Percentiles rank a stretch among this genome's conserved stretches.
Evolutionary conservation across 805 yeast genomes (phyloP).

Genomic region (Cyberlindnera japonica): DNA sequence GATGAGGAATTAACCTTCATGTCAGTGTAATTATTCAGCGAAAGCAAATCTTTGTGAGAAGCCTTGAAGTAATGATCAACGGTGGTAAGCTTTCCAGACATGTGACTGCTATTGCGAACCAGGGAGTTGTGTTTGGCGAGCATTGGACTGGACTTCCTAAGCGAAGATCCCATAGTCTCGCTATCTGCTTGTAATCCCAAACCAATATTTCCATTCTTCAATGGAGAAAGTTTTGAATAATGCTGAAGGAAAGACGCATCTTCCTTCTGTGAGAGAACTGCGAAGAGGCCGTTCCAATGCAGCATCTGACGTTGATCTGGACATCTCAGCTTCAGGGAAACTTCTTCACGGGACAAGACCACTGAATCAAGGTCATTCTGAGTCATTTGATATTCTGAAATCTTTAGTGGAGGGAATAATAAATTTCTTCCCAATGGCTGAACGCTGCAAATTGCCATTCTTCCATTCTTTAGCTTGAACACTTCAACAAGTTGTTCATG

Average conservation of each 20-base stretch:
- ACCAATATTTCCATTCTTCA: slow-evolving; percentile 19
- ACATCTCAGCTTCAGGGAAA: slow-evolving; percentile 17
- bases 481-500: slow-evolving; percentile 19
- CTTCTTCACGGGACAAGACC: slow-evolving; percentile 3
- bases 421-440: slow-evolving; percentile 24
- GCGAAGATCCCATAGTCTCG: slow-evolving; percentile 3
- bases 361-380: slow-evolving; percentile 13
- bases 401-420: slow-evolving; percentile 23
- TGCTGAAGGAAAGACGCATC: slow-evolving; percentile 5
- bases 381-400: slow-evolving; percentile 13
- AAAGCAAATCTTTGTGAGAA: slow-evolving; percentile 8
- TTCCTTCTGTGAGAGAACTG: slow-evolving; percentile 6
- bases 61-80: slow-evolving; percentile 13
- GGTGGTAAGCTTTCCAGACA: slow-evolving; percentile 13
- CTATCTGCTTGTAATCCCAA: slow-evolving; percentile 17
- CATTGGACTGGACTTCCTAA: slow-evolving; percentile 21
- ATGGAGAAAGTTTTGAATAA: slow-evolving; percentile 8
- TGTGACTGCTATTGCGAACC: slow-evolving; percentile 8
- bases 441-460: slow-evolving; percentile 24
- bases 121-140: slow-evolving; percentile 21
- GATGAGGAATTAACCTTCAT: background rate
- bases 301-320: slow-evolving; percentile 24
- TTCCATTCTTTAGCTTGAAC: slow-evolving; percentile 16
- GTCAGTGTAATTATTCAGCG: slow-evolving; percentile 13
- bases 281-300: slow-evolving; percentile 21